Evolutionary conservation across 2,329 filamentous ascomycete species (phyloP).

Genomic region (Fusarium verticillioides): DNA sequence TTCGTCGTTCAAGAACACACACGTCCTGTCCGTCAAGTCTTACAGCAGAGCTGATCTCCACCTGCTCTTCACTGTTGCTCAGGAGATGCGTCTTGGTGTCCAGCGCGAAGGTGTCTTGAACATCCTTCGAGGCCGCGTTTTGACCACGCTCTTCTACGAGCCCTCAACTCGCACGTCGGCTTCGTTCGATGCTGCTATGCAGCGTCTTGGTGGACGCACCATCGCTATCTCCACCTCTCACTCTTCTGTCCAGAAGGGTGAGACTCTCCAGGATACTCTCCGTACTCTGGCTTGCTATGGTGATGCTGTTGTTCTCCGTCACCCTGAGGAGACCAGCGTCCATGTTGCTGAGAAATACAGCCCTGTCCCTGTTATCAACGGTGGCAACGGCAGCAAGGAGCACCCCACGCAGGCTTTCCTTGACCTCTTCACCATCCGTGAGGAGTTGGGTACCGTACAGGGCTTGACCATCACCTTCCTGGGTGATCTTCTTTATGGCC

Average conservation of each 20-base stretch:
- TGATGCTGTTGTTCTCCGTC: constrained; percentile 94
- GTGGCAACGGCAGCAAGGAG: constrained; percentile 94
- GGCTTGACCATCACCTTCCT: constrained; percentile 96
- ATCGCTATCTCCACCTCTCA: constrained; percentile 83
- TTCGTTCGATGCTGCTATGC: constrained; percentile 98
- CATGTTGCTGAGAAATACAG: constrained; percentile 88
- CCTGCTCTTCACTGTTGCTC: constrained; percentile 92
- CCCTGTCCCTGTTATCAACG: constrained; percentile 93
- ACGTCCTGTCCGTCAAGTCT: constrained; percentile 91
- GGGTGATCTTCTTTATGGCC: constrained; percentile 91
- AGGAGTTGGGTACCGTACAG: constrained; percentile 95
- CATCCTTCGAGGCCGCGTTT: constrained; percentile 84
- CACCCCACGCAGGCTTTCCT: constrained; percentile 98
- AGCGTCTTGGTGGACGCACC: constrained; percentile 90
- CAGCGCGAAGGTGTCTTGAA: constrained; percentile 91
- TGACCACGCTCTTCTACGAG: constrained; percentile 97
- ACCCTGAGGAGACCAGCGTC: constrained; percentile 84
- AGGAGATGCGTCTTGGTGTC: constrained; percentile 96
- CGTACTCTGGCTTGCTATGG: constrained; percentile 94
- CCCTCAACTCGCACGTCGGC: constrained; percentile 94
- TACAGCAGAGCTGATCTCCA: constrained; percentile 91
- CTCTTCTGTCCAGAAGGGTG: constrained; percentile 93
- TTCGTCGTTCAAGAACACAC: constrained; percentile 88
- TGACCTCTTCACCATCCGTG: constrained; percentile 97
- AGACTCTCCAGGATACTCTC: constrained; percentile 91